phyloP scores from a whole-genome alignment of 768 basidiomycete species.

The Rubroboletus satanas region DNA sequence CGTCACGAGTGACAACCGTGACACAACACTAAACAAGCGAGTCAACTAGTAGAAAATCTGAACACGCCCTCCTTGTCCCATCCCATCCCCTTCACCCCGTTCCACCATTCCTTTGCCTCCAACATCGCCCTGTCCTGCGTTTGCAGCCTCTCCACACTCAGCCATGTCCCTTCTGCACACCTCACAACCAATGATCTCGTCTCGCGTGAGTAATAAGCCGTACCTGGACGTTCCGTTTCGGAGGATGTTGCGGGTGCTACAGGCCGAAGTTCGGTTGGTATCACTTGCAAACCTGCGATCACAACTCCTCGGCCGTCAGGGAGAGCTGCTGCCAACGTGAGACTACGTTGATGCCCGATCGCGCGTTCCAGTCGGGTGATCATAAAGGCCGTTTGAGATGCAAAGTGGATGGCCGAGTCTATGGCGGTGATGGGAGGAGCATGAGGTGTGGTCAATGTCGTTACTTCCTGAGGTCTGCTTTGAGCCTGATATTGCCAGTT shows the following conservation, averaged over 20 bases:
- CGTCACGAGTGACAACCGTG: constrained; percentile 18
- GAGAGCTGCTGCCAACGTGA: constrained; percentile 20
- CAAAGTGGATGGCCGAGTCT: constrained; percentile 18
- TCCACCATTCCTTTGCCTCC: constrained; percentile 72
- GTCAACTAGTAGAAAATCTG: neutral
- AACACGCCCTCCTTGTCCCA: constrained; percentile 20
- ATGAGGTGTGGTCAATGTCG: constrained; percentile 32
- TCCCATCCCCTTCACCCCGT: constrained; percentile 48
- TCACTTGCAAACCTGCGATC: constrained; percentile 18
- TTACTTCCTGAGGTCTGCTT: constrained; percentile 43
- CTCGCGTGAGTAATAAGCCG: constrained; percentile 41
- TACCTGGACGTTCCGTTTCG: constrained; percentile 35
- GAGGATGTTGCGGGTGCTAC: neutral
- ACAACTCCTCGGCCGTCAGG: constrained; percentile 25
- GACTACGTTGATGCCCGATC: constrained; percentile 28
- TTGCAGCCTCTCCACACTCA: constrained; percentile 56
- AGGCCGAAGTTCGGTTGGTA: constrained; percentile 1
- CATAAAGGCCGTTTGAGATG: constrained; percentile 17
- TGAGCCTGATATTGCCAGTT: constrained; percentile 38
- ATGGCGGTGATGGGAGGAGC: constrained; percentile 42
- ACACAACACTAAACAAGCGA: neutral
- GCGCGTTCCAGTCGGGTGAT: constrained; percentile 25
- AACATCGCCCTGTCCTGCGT: constrained; percentile 56
- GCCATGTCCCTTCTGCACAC: constrained; percentile 49
- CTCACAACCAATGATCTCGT: constrained; percentile 45